Evolutionary conservation across 768 basidiomycete genomes (phyloP).

Genomic region (Amanita brunnescens): DNA sequence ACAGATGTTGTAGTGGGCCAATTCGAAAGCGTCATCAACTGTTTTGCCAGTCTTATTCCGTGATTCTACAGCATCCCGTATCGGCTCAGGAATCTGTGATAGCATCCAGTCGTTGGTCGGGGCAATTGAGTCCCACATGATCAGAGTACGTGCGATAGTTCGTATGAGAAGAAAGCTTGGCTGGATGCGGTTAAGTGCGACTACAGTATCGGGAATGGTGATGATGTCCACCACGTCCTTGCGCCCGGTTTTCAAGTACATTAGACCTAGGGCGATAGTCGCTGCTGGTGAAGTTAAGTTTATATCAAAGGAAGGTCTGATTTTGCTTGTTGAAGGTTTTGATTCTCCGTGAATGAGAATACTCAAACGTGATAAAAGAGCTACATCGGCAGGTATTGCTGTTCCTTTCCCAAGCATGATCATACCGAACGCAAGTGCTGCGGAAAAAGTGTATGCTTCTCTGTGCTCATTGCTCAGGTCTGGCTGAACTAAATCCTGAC

Average conservation of each 20-base stretch:
- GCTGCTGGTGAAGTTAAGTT: conserved; percentile 91
- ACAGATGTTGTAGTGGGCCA: conserved; percentile 88
- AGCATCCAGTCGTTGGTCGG: conserved; percentile 70
- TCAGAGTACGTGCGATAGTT: conserved; percentile 65
- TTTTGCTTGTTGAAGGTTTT: conserved; percentile 27
- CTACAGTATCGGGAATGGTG: conserved; percentile 70
- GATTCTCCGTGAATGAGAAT: conserved; percentile 72
- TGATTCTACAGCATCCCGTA: conserved; percentile 52
- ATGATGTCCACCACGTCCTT: conserved; percentile 83
- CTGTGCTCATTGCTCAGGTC: conserved; percentile 84
- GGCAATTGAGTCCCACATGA: conserved; percentile 77
- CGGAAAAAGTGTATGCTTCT: conserved; percentile 85
- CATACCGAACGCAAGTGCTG: conserved; percentile 90
- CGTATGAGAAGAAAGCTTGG: conserved; percentile 83
- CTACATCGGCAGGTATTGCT: conserved; percentile 67
- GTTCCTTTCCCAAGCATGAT: conserved; percentile 90
- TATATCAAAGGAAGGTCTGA: conserved; percentile 57
- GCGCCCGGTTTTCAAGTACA: conserved; percentile 84
- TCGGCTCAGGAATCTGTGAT: conserved; percentile 59
- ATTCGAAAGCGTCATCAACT: conserved; percentile 65
- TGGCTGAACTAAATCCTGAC: conserved; percentile 67
- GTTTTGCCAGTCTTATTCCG: conserved; percentile 35
- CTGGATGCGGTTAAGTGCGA: conserved; percentile 77
- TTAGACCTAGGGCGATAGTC: conserved; percentile 80
- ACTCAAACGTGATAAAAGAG: conserved; percentile 58